phyloP scores from a whole-genome alignment of 1,139 yeast genomes.

The Petasospora fabianii region DNA sequence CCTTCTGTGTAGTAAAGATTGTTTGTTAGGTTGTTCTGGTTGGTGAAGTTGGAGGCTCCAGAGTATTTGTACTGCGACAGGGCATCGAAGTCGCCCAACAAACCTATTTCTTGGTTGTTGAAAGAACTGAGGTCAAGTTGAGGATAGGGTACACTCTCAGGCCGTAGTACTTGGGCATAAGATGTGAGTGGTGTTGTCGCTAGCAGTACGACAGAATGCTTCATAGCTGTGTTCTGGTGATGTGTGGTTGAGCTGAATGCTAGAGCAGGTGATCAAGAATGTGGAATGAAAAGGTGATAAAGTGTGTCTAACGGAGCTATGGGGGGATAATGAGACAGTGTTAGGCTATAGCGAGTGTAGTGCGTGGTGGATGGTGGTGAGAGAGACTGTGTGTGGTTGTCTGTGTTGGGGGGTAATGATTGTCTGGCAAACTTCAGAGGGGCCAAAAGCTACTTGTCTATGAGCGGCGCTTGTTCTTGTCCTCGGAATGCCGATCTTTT shows the following conservation, averaged over 20 bases:
- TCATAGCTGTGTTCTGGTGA: neutral
- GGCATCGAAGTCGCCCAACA: conserved; percentile 65
- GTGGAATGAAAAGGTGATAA: neutral
- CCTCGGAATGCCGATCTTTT: no score
- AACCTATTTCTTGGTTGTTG: conserved; percentile 44
- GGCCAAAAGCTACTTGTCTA: no score
- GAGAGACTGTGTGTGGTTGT: no score
- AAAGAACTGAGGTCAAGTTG: conserved; percentile 25
- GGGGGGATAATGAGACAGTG: no score
- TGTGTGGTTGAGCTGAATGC: conserved; percentile 4
- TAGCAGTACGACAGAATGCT: conserved; percentile 3
- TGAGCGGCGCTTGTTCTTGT: no score
- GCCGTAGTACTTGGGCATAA: conserved; percentile 15
- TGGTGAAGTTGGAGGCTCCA: conserved; percentile 46
- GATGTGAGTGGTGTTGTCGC: neutral
- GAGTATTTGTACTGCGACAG: conserved; percentile 52
- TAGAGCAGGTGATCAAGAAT: neutral
- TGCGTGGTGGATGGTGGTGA: neutral
- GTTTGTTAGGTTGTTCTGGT: conserved; percentile 21
- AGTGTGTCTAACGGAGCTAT: neutral
- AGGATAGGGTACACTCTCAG: conserved; percentile 15
- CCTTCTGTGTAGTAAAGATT: conserved; percentile 28
- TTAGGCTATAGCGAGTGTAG: no score
- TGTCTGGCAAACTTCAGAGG: no score
- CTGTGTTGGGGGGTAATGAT: no score